Conservation (phyloP, 768 basidiomycete genomes). For the Boletus fagicola region DNA sequence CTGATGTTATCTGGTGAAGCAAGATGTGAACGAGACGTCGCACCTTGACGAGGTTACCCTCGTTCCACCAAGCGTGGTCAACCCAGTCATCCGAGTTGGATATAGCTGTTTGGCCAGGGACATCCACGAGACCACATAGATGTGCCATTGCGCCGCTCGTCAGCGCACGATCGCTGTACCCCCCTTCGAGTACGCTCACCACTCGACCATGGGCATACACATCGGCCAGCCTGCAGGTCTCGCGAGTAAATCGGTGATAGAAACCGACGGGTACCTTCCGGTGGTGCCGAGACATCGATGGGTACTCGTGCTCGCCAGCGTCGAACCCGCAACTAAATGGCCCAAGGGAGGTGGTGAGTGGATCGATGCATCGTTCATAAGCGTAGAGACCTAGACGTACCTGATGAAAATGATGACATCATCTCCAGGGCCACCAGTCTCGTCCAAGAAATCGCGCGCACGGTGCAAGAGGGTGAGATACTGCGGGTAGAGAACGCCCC, state of each 20-base stretch:
- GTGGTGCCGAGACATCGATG: constrained; percentile 87
- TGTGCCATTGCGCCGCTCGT: constrained; percentile 83
- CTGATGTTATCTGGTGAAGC: no score
- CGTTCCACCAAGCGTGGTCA: constrained; percentile 26
- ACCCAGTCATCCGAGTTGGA: not conserved
- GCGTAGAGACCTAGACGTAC: no score
- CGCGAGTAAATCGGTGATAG: constrained; percentile 78
- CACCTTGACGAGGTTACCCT: constrained; percentile 60
- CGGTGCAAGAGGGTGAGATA: no score
- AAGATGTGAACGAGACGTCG: not conserved
- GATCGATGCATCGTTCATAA: no score
- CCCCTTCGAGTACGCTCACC: constrained; percentile 91
- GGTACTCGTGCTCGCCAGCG: constrained; percentile 87
- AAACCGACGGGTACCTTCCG: constrained; percentile 88
- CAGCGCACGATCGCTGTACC: constrained; percentile 89
- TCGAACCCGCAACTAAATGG: constrained; percentile 84
- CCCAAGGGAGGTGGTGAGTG: no score
- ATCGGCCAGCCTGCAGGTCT: constrained; percentile 65
- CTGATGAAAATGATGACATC: no score
- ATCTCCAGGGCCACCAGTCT: no score
- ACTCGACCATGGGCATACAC: constrained; percentile 64
- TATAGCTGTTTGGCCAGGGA: not conserved
- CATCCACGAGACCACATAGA: constrained; percentile 58
- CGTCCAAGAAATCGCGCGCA: no score
- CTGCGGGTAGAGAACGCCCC: no score